A percentile compares a stretch with the other conserved stretches of the same genome.
Conservation (phyloP, 108 stramenopile species). For the Discostella stelligeroides region DNA sequence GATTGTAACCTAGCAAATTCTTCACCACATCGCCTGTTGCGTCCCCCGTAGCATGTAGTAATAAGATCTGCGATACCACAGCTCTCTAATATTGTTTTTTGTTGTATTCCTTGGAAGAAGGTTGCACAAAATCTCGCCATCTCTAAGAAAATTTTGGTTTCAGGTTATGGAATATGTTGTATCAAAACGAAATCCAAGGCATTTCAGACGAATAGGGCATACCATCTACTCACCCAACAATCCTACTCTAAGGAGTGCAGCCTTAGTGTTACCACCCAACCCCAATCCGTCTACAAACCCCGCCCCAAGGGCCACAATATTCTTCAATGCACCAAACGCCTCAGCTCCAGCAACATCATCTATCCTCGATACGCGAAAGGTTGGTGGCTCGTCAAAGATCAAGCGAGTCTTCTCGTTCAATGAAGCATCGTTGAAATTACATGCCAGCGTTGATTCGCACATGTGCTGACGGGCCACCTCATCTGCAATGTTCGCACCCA, state of each 20-base stretch:
- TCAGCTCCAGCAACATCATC: slow-evolving; percentile 90
- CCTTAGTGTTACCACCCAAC: slow-evolving; percentile 94
- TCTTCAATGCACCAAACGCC: slow-evolving; percentile 96
- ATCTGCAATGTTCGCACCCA: slow-evolving; percentile 97
- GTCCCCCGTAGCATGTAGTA: slow-evolving; percentile 96
- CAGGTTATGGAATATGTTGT: background rate
- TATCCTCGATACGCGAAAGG: slow-evolving; percentile 90
- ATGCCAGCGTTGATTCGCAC: slow-evolving; percentile 95
- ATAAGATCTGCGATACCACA: slow-evolving; percentile 98
- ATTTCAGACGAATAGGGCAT: no score
- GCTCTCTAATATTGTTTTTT: slow-evolving; percentile 87
- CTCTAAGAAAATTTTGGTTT: no score
- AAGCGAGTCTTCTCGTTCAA: slow-evolving; percentile 73
- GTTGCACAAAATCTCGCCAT: slow-evolving; percentile 90
- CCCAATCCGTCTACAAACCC: slow-evolving; percentile 95
- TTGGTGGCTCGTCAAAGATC: slow-evolving; percentile 77
- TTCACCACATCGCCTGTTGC: slow-evolving; percentile 95
- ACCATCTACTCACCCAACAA: background rate
- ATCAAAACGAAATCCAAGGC: no score
- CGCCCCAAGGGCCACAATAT: slow-evolving; percentile 95
- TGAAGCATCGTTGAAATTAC: slow-evolving; percentile 65
- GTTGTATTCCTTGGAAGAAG: slow-evolving; percentile 80
- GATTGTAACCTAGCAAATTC: slow-evolving; percentile 72
- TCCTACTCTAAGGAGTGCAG: slow-evolving; percentile 94
- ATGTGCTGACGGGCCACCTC: slow-evolving; percentile 94